Base-by-base conservation (phyloP, 495 filamentous ascomycete species). In the Tirmania nivea region DNA sequence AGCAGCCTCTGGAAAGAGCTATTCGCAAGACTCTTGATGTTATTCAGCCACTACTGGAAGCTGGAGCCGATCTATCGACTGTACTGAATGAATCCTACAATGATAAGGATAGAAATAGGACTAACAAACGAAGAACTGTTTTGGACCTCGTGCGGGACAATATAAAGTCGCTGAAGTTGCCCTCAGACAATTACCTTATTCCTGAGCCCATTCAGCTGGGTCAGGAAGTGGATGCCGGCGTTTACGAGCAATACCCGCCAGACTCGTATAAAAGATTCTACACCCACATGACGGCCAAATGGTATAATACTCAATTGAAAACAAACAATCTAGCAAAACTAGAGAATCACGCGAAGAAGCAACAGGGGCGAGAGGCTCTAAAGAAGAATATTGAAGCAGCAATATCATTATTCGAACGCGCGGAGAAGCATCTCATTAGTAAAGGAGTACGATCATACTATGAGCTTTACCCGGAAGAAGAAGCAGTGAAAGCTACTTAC, bases 381-480 rank as follows among this genome's bases (percentile, higher is more conserved):
- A 31, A 31, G 25, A 3, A 7, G 25, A 7, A 31, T 7, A 3
- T 31, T 31, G 25, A 31, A 1, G 25, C 25, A 31, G 25, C 25
- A 31, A 31, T 31, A 31, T 31, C 25, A 31, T 31, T 5, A 5
- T 74, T 78, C 35, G 67, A 77, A 56, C 59, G 69, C 21, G 61
- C 82, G 4, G 75, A 80, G 57, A 54, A 63, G 1, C 58, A 64
- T 0, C 63, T 89, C 39, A 35, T 79, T 5, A 66, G 64, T 11
- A 72, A 67, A 39, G 76, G 72, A 0, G 83, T 75, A 12, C 85
- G 84, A 63, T 73, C 75, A 0, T 85, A 79, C 60, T 49, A 62
- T 17, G 73, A 88, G 52, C 25, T 31, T 31, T 31, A 31, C 2
- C 25, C 25, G 25, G 25, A 31, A 31, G 25, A 31, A 31, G 25